phyloP scores from a whole-genome alignment of 495 filamentous ascomycete species.

The Cercophora scortea region DNA sequence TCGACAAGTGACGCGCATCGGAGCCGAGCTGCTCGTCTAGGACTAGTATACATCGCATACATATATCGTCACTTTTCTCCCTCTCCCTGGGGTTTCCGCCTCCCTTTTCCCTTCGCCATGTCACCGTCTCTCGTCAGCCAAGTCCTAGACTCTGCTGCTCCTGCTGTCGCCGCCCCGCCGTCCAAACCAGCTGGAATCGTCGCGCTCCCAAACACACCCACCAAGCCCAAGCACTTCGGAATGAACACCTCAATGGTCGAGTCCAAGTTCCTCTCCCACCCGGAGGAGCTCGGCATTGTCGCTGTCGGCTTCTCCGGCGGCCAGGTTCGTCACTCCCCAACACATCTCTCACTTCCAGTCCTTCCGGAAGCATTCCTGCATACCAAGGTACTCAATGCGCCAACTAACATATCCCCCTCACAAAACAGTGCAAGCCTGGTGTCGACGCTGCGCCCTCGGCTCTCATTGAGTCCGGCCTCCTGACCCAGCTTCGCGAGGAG shows the following conservation, averaged over 20 bases:
- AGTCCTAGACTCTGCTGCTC: too few relatives aligned
- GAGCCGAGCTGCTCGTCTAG: too few relatives aligned
- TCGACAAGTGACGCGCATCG: too few relatives aligned
- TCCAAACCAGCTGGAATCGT: too few relatives aligned
- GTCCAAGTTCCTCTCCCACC: constrained; percentile 73
- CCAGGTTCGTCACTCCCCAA: constrained; percentile 53
- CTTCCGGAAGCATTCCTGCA: constrained; percentile 2
- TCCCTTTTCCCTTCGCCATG: too few relatives aligned
- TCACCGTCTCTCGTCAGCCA: too few relatives aligned
- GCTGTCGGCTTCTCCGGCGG: constrained; percentile 97
- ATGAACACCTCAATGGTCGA: constrained; percentile 60
- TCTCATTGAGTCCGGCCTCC: constrained; percentile 81
- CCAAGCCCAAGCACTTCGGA: too few relatives aligned
- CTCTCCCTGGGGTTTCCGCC: too few relatives aligned
- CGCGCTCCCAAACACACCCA: too few relatives aligned
- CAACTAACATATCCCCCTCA: constrained; percentile 3
- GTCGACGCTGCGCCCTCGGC: constrained; percentile 90
- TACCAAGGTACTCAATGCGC: not conserved
- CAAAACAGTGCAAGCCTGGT: constrained; percentile 70
- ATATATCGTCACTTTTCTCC: too few relatives aligned
- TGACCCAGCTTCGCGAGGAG: constrained; percentile 73
- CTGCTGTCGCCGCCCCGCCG: too few relatives aligned
- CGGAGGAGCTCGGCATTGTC: constrained; percentile 78
- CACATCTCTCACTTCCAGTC: not conserved
- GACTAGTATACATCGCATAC: too few relatives aligned